Evolutionary conservation across 441 rosid species (phyloP), one percentile per base, ranked within the genome.

Genomic region (Erysimum cheiri): DNA sequence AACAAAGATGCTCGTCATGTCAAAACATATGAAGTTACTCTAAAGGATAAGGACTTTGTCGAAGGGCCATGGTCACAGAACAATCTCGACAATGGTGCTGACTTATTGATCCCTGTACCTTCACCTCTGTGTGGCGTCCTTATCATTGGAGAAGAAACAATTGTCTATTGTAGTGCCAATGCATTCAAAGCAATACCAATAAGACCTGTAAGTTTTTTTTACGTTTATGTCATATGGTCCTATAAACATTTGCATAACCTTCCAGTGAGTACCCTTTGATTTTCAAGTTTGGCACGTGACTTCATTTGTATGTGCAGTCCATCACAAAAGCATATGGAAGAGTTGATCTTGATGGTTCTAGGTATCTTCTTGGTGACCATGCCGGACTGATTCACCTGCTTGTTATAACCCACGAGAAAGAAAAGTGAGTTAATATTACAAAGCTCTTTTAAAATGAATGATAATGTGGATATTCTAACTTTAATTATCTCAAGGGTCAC

Each of bases 341-440:
- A 83, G 97, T 95, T 40, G 99, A 95, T 84, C 90, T 91, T 71
- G 99, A 95, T 85, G 99, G 98, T 72, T 95, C 98, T 56, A 88
- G 99, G 79, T 95, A 95, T 82, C 88, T 95, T 67, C 91, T 95
- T 68, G 99, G 99, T 59, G 99, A 95, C 78, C 97, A 92, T 81
- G 88, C 97, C 13, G 98, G 98, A 66, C 83, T 90, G 67, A 88
- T 95, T 72, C 94, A 90, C 74, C 91, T 92, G 60, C 96, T 95
- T 78, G 99, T 90, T 50, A 92, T 95, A 78, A 86, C 94, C 44
- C 98, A 95, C 74, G 98, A 95, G 80, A 95, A 87, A 84, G 98
- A 92, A 69, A 94, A 86, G 99, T 94, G 72, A 85, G 97, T 81
- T 57, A 59, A 54, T 26, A 50, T 50, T 32, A 60, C 41, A 75